Percentiles rank a stretch among this genome's conserved stretches.
Conservation (phyloP, 306 rosid species). For the Abrus pulchellus region DNA sequence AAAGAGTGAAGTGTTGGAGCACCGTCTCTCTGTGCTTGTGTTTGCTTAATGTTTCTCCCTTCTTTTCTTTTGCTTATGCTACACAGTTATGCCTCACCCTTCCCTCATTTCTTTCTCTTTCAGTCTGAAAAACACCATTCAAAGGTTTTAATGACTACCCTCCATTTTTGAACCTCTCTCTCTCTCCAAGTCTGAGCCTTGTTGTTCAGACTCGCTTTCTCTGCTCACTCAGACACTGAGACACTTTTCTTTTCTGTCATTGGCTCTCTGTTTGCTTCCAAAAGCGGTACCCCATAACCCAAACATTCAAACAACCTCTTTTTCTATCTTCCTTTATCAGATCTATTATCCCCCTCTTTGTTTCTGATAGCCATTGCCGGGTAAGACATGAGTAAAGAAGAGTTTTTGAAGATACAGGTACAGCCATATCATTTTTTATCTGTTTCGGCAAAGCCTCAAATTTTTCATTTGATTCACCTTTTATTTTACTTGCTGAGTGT, state of each 20-base stretch:
- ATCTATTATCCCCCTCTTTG: slow-evolving; percentile 50
- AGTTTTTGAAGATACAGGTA: slow-evolving; percentile 97
- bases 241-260: slow-evolving; percentile 47
- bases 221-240: slow-evolving; percentile 58
- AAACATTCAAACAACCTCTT: slow-evolving; percentile 2
- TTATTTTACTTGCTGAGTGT: background rate
- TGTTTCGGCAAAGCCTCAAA: no score
- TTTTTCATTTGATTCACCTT: background rate
- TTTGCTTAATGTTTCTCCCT: background rate
- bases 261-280: slow-evolving; percentile 47
- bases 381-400: slow-evolving; percentile 92
- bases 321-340: slow-evolving; percentile 52
- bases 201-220: slow-evolving; percentile 46
- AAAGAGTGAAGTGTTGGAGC: slow-evolving; percentile 42
- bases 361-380: background rate
- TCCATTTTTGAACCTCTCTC: slow-evolving; percentile 40
- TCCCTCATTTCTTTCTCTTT: slow-evolving; percentile 44
- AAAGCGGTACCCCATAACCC: slow-evolving; percentile 43
- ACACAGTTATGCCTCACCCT: background rate
- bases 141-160: slow-evolving; percentile 59
- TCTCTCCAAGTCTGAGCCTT: slow-evolving; percentile 54
- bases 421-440: background rate
- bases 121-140: slow-evolving; percentile 62
- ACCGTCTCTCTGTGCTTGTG: background rate
- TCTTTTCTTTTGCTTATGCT: slow-evolving; percentile 38